Base-by-base conservation (phyloP, 345 rosid species). In the Chamaenerion angustifolium region DNA sequence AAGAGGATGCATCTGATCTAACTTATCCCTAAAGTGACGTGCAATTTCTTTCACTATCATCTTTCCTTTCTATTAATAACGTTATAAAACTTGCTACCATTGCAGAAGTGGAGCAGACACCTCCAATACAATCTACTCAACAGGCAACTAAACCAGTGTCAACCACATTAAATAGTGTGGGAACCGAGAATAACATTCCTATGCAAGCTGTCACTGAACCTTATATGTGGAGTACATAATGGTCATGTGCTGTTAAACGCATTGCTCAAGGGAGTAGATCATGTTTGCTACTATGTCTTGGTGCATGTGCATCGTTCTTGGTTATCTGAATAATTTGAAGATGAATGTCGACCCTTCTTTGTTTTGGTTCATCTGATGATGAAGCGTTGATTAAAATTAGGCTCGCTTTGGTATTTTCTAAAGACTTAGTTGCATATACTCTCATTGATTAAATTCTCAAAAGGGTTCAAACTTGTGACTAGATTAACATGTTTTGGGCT, bases 31-130 rank as follows among this genome's bases (percentile, higher is more conserved):
- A 16, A 49, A 27, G 37, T 12, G 25, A 9, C 25, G n/a, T n/a
- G n/a, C n/a, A n/a, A n/a, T n/a, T 35, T 50, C 19, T 23, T 50
- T 50, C 42, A 9, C 54, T 0, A 8, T 8, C 42, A 11, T n/a
- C 27, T 50, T 27, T 16, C 52, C 11, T 50, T 2, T n/a, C 19
- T 12, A 13, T 16, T 54, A 18, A 9, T 54, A 43, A 13, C 44
- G 18, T 37, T 43, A 17, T 19, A 21, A 23, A 25, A n/a, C 23
- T 16, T 46, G 18, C 45, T 48, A 67, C 55, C 48, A 13, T 59
- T 77, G 60, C 78, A 93, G 99, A 82, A 88, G 95, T 68, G 99
- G 99, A 71, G 94, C 95, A 57, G 99, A 88, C 98, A 68, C 98
- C 96, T 57, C 95, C 98, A 1, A 76, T 92, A 58, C 73, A 68